Conservation (phyloP, 164 flowering plant genomes). For the Macadamia integrifolia region DNA sequence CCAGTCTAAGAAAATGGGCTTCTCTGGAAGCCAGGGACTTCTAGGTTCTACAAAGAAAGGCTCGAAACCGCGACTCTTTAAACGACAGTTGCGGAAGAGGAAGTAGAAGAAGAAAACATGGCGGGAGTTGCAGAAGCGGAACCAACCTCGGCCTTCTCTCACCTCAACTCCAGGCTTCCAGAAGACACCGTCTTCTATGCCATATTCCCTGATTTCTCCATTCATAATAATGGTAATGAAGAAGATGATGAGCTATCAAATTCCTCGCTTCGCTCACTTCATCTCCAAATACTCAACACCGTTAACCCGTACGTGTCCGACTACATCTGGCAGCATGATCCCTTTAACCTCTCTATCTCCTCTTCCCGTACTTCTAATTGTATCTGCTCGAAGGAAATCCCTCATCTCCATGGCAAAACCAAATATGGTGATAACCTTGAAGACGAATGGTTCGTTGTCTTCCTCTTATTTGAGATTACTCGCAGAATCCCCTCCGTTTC, state of each 20-base stretch:
- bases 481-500: conserved; percentile 40
- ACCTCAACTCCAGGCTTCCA: conserved; percentile 34
- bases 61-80: no score
- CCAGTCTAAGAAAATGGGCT: no score
- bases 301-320: conserved; percentile 42
- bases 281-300: conserved; percentile 50
- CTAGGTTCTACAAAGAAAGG: no score
- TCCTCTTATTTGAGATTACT: conserved; percentile 56
- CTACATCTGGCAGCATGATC: conserved; percentile 89
- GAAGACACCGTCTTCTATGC: conserved; percentile 75
- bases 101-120: background rate
- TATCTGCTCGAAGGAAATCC: conserved; percentile 16
- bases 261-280: conserved; percentile 49
- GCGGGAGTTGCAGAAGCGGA: background rate
- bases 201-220: conserved; percentile 53
- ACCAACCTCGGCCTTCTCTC: conserved; percentile 27
- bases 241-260: background rate
- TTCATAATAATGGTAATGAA: conserved; percentile 6
- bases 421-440: conserved; percentile 82
- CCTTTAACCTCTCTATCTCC: conserved; percentile 56
- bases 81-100: no score
- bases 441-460: conserved; percentile 95
- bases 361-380: conserved; percentile 17
- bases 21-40: no score
- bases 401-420: conserved; percentile 67